A percentile compares a stretch with the other conserved stretches of the same genome.
These are phyloP conservation scores for Hyaloscypha finlandica DNA, from an alignment of 495 filamentous ascomycete genomes.

Conservation along the genomic window DNA sequence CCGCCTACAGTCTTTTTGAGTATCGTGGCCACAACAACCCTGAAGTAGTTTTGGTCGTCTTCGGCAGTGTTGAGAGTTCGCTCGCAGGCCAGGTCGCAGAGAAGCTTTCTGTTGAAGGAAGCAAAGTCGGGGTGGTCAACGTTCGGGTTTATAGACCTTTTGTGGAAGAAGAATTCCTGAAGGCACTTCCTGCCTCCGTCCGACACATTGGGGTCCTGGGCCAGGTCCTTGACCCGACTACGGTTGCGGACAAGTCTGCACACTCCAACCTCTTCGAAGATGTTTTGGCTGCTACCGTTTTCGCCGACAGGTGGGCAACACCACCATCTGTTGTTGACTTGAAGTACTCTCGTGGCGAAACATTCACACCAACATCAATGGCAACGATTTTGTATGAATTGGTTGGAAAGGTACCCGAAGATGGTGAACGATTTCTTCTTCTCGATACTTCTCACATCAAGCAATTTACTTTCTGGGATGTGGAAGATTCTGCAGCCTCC, in stretches of 20 bases:
- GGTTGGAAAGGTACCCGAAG: constrained; percentile 50
- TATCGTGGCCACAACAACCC: constrained; percentile 84
- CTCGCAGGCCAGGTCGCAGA: constrained; percentile 80
- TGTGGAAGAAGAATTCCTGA: constrained; percentile 88
- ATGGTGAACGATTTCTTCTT: constrained; percentile 49
- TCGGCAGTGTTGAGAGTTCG: constrained; percentile 88
- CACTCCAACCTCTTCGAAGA: constrained; percentile 87
- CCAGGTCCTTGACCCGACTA: constrained; percentile 53
- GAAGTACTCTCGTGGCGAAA: constrained; percentile 82
- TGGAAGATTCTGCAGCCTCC: constrained; percentile 69
- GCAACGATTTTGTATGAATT: constrained; percentile 66
- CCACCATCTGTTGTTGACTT: constrained; percentile 70
- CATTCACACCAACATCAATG: constrained; percentile 80
- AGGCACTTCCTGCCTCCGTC: constrained; percentile 71
- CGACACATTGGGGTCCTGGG: constrained; percentile 69
- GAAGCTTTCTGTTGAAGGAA: constrained; percentile 67
- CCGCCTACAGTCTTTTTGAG: constrained; percentile 89
- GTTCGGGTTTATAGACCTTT: constrained; percentile 95
- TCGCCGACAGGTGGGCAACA: constrained; percentile 64
- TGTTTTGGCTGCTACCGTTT: constrained; percentile 80
- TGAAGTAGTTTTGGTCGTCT: constrained; percentile 81
- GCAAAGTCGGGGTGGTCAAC: constrained; percentile 81
- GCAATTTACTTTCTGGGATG: constrained; percentile 94
- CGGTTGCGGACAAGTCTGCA: constrained; percentile 66
- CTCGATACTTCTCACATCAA: constrained; percentile 54